Evolutionary conservation across 2,329 filamentous ascomycete species (phyloP).

Genomic region (Fusarium paranaense): DNA sequence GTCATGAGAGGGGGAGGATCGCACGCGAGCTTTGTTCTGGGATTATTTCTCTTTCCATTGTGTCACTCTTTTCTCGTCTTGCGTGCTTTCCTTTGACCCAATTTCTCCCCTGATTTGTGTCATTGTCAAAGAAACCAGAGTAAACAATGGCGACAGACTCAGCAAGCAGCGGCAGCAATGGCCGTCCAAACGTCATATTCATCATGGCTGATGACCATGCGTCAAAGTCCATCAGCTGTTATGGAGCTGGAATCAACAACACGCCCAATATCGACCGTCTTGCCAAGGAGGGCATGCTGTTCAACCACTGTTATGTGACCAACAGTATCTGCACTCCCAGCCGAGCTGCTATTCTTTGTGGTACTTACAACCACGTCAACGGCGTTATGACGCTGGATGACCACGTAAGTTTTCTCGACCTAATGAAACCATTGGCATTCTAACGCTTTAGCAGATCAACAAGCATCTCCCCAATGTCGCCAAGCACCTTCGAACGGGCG

Average conservation of each 20-base stretch:
- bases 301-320: conserved; percentile 66
- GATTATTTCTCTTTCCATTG: not conserved
- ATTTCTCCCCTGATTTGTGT: not conserved
- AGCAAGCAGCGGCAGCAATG: not conserved
- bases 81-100: not conserved
- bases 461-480: conserved; percentile 63
- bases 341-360: conserved; percentile 61
- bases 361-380: conserved; percentile 65
- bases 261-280: conserved; percentile 64
- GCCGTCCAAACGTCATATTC: conserved; percentile 53
- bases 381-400: conserved; percentile 61
- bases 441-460: conserved; percentile 52
- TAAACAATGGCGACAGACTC: conserved; percentile 12
- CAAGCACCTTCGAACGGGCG: conserved; percentile 59
- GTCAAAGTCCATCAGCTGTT: conserved; percentile 60
- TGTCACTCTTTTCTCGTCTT: not conserved
- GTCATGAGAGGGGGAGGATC: conserved; percentile 2
- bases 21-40: not conserved
- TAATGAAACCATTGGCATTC: not conserved
- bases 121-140: not conserved
- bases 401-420: conserved; percentile 34
- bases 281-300: conserved; percentile 60
- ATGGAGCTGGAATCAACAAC: conserved; percentile 63
- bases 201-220: conserved; percentile 68
- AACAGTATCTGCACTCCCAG: conserved; percentile 66